phyloP scores from a whole-genome alignment of 1,284 basidiomycete species.

The Ceratobasidium sp. region DNA sequence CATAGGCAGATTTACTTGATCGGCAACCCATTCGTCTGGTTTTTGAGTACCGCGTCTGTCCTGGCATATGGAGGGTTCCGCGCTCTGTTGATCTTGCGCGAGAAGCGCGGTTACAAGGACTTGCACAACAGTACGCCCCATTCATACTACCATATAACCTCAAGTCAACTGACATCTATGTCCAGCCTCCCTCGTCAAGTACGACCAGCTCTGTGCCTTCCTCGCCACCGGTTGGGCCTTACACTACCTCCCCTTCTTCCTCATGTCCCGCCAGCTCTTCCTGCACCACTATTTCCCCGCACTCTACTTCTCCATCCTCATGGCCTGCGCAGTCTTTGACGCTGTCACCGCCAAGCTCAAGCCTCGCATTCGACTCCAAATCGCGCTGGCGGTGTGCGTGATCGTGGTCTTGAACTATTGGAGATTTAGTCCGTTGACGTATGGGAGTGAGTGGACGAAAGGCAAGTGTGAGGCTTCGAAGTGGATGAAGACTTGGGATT shows the following conservation, averaged over 20 bases:
- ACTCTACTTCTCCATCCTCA: constrained; percentile 91
- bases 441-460: constrained; percentile 90
- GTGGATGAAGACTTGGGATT: constrained; percentile 96
- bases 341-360: constrained; percentile 81
- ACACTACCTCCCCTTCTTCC: constrained; percentile 96
- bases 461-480: constrained; percentile 78
- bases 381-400: constrained; percentile 76
- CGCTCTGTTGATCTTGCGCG: constrained; percentile 84
- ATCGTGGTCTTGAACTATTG: constrained; percentile 82
- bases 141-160: background rate
- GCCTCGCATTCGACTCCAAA: constrained; percentile 80
- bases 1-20: constrained; percentile 94
- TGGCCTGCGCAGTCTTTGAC: constrained; percentile 85
- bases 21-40: constrained; percentile 96
- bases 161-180: constrained; percentile 33
- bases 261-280: constrained; percentile 97
- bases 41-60: constrained; percentile 79
- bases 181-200: constrained; percentile 87
- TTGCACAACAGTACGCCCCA: constrained; percentile 83
- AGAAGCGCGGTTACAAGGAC: constrained; percentile 90
- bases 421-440: constrained; percentile 84
- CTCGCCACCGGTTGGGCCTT: constrained; percentile 92
- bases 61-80: constrained; percentile 74
- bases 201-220: constrained; percentile 91
- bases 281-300: constrained; percentile 97